Conservation (phyloP, 2,329 filamentous ascomycete genomes). For the Cercospora berteroae region DNA sequence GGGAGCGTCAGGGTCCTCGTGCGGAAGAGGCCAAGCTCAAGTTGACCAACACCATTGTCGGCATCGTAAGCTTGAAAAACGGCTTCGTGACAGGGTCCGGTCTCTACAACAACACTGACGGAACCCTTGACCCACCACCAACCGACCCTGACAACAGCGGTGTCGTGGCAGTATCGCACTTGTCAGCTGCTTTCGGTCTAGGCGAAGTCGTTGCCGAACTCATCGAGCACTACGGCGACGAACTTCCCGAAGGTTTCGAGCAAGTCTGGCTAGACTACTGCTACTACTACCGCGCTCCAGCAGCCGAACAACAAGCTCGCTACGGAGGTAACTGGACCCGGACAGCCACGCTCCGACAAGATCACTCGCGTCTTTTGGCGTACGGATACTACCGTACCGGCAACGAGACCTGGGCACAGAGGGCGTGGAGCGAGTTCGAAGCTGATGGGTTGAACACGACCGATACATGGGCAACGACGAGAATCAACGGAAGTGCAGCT, state of each 20-base stretch:
- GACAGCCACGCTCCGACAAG: slow-evolving; percentile 51
- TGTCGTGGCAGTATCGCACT: slow-evolving; percentile 53
- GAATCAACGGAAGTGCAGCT: slow-evolving; percentile 46
- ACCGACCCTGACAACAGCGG: slow-evolving; percentile 54
- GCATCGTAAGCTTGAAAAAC: slow-evolving; percentile 56
- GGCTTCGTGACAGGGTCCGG: slow-evolving; percentile 60
- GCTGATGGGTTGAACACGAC: slow-evolving; percentile 43
- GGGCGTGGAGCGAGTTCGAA: slow-evolving; percentile 57
- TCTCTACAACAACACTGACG: slow-evolving; percentile 52
- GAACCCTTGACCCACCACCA: slow-evolving; percentile 53
- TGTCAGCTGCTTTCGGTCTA: slow-evolving; percentile 59
- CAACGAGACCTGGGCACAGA: slow-evolving; percentile 50
- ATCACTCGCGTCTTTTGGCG: slow-evolving; percentile 59
- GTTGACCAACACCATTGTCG: slow-evolving; percentile 49
- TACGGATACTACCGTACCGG: slow-evolving; percentile 49
- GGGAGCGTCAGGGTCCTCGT: slow-evolving; percentile 56
- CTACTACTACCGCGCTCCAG: slow-evolving; percentile 54
- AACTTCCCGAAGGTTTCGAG: slow-evolving; percentile 51
- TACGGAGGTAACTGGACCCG: slow-evolving; percentile 52
- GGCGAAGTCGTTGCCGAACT: slow-evolving; percentile 59
- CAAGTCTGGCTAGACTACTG: slow-evolving; percentile 61
- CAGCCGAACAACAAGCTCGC: slow-evolving; percentile 52
- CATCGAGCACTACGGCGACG: slow-evolving; percentile 49
- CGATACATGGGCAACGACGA: slow-evolving; percentile 40
- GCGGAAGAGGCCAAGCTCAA: slow-evolving; percentile 55